Percentiles rank a stretch among this genome's conserved stretches.
phyloP scores from a whole-genome alignment of 257 asterid species.

The Hygrophila difformis region DNA sequence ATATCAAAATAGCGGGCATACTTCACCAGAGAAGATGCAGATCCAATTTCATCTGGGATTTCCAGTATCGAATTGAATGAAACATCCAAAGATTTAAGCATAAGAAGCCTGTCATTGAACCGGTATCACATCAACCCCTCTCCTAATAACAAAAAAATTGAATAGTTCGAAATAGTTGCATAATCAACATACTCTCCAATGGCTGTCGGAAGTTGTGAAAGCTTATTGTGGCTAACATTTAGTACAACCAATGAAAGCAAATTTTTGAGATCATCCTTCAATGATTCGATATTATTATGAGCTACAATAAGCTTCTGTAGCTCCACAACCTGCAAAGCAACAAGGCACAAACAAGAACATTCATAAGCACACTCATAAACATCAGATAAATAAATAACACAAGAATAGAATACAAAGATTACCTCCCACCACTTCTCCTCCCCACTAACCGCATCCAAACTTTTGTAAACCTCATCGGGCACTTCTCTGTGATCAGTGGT shows the following conservation, averaged over 20 bases:
- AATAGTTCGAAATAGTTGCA: not conserved
- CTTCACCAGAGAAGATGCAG: conserved; percentile 78
- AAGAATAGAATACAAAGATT: conserved; percentile 14
- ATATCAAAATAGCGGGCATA: conserved; percentile 29
- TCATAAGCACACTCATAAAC: not conserved
- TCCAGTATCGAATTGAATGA: conserved; percentile 55
- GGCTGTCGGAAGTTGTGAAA: conserved; percentile 72
- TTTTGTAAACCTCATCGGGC: conserved; percentile 73
- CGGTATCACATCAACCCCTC: conserved; percentile 6
- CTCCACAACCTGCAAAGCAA: conserved; percentile 66
- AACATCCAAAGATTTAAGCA: conserved; percentile 71
- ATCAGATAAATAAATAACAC: not conserved
- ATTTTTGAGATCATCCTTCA: conserved; percentile 79
- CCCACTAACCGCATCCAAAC: conserved; percentile 65
- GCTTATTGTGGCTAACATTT: conserved; percentile 84
- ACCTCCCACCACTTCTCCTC: conserved; percentile 99
- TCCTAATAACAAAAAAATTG: conserved; percentile 5
- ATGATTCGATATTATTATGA: conserved; percentile 65
- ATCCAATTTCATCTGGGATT: conserved; percentile 78
- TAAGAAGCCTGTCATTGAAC: conserved; percentile 50
- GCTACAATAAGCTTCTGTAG: conserved; percentile 92
- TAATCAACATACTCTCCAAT: conserved; percentile 72
- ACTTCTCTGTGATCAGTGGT: conserved; percentile 52
- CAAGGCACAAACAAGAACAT: not conserved
- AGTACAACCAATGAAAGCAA: conserved; percentile 53